These are phyloP conservation scores for Nymphaea thermarum DNA, from an alignment of 164 flowering plant species.

Conservation along the genomic window DNA sequence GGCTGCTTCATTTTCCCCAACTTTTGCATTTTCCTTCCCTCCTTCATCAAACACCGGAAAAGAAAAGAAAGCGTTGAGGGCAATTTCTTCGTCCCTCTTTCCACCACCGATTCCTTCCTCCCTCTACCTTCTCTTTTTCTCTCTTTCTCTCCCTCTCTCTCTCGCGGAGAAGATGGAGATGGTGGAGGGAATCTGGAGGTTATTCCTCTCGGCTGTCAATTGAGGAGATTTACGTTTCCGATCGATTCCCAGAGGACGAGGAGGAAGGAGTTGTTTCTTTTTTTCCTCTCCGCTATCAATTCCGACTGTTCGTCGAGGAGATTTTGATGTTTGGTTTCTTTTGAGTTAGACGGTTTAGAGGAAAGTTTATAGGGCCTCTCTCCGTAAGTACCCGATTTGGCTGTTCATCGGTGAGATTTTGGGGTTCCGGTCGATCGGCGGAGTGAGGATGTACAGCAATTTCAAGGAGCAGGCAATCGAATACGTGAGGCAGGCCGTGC, in stretches of 20 bases:
- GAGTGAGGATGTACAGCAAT: conserved; percentile 73
- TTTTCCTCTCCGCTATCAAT: neutral
- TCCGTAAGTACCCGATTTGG: neutral
- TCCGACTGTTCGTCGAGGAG: neutral
- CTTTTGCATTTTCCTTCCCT: no score
- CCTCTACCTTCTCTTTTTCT: neutral
- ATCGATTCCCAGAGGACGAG: neutral
- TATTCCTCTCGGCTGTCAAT: neutral
- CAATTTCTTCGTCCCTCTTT: neutral
- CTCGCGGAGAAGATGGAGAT: neutral
- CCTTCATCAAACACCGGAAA: no score
- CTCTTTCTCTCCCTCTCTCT: neutral
- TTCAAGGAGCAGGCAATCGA: conserved; percentile 98
- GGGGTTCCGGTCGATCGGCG: neutral
- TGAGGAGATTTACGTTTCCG: neutral
- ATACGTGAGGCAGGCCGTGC: conserved; percentile 91
- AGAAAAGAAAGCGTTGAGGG: no score
- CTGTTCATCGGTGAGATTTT: neutral
- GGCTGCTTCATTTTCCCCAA: no score
- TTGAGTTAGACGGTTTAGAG: neutral
- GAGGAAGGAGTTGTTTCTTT: neutral
- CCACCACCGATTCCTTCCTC: neutral
- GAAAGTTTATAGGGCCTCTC: neutral
- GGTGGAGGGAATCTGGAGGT: neutral
- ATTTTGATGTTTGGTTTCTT: no score